Conservation (phyloP, 352 stramenopile species). For the Phytophthora citricola region DNA sequence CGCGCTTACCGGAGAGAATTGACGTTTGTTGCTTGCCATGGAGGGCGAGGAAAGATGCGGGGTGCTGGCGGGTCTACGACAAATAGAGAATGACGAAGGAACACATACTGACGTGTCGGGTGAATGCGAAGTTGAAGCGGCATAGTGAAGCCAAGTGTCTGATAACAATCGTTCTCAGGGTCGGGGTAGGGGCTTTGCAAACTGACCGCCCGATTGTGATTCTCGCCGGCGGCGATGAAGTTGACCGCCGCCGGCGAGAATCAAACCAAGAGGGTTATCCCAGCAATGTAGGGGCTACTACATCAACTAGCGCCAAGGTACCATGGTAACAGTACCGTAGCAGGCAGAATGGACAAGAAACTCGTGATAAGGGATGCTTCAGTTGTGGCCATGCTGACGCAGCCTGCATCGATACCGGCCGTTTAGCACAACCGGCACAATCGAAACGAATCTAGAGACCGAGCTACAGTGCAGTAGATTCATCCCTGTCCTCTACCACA, state of each 20-base stretch:
- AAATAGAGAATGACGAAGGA: slow-evolving; percentile 32
- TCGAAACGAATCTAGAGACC: slow-evolving; percentile 21
- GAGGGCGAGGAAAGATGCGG: background rate
- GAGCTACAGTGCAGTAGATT: background rate
- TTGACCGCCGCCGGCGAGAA: too few species aligned
- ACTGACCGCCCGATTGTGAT: slow-evolving; percentile 15
- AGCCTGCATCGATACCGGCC: too few species aligned
- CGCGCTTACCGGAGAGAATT: slow-evolving; percentile 69
- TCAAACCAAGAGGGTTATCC: too few species aligned
- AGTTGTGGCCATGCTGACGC: too few species aligned
- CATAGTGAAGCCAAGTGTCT: slow-evolving; percentile 40
- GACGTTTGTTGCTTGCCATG: slow-evolving; percentile 74
- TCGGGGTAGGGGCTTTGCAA: slow-evolving; percentile 16
- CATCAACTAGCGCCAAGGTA: too few species aligned
- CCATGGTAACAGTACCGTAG: too few species aligned
- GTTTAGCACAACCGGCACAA: slow-evolving; percentile 5
- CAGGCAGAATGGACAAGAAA: slow-evolving; percentile 1
- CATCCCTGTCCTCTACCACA: slow-evolving; percentile 11
- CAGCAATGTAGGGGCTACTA: too few species aligned
- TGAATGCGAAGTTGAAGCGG: slow-evolving; percentile 42
- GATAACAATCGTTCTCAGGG: slow-evolving; percentile 29
- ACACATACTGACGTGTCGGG: slow-evolving; percentile 20
- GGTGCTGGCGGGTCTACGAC: slow-evolving; percentile 8
- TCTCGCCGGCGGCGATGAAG: background rate
- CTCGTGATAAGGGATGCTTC: background rate